Conservation (phyloP, 2,329 filamentous ascomycete genomes). For the Fusarium beomiforme region DNA sequence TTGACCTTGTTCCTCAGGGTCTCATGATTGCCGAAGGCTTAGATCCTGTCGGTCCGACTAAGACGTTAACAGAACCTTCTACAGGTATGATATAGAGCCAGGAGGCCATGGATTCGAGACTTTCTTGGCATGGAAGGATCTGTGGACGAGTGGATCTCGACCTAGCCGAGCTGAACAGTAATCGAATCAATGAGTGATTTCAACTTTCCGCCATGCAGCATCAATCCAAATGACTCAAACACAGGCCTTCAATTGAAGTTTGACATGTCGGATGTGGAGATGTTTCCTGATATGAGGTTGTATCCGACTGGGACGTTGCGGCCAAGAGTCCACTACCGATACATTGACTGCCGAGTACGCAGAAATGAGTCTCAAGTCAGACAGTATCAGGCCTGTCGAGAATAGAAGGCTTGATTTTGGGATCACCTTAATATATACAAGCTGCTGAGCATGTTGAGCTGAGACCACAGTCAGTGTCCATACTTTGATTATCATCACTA, state of each 20-base stretch:
- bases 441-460: fast-evolving
- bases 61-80: background rate
- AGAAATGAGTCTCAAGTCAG: background rate
- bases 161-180: background rate
- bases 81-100: background rate
- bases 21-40: background rate
- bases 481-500: too few species aligned
- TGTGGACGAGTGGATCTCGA: background rate
- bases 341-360: background rate
- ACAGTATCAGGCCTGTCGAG: too few species aligned
- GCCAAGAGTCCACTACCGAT: background rate
- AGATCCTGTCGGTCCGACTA: background rate
- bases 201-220: background rate
- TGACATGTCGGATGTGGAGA: background rate
- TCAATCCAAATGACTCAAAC: background rate
- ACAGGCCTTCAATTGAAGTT: background rate
- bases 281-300: background rate
- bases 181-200: background rate
- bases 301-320: background rate
- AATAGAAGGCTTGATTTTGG: background rate
- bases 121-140: background rate
- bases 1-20: background rate
- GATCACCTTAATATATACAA: fast-evolving
- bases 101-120: background rate
- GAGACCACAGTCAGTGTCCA: too few species aligned